Percentiles rank a stretch among this genome's conserved stretches.
These are phyloP conservation scores for Boletus huronensis DNA, from an alignment of 768 basidiomycete species.

Conservation along the genomic window DNA sequence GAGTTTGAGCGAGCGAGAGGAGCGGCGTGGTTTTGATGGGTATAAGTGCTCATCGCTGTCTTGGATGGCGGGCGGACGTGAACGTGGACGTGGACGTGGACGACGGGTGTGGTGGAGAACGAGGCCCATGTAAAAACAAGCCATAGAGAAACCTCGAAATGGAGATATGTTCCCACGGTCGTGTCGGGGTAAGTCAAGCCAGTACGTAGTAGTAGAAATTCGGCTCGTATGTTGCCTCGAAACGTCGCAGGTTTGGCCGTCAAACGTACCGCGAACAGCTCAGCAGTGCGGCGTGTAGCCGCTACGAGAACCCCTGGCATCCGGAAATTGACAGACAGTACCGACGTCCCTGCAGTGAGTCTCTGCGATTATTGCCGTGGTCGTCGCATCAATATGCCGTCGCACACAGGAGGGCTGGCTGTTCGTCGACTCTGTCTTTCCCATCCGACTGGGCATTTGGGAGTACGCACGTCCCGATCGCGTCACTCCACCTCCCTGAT, in stretches of 20 bases:
- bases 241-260: conserved; percentile 3
- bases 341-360: conserved; percentile 15
- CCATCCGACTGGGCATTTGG: conserved; percentile 64
- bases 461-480: conserved; percentile 49
- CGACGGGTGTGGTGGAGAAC: conserved; percentile 23
- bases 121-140: conserved; percentile 21
- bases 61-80: conserved; percentile 8
- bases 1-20: conserved; percentile 52
- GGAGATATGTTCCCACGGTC: conserved; percentile 15
- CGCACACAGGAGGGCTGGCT: conserved; percentile 52
- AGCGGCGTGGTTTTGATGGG: conserved; percentile 29
- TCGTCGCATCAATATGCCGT: conserved; percentile 1
- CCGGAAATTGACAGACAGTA: conserved; percentile 11
- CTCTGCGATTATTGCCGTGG: conserved; percentile 8
- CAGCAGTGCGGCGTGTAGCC: conserved; percentile 2
- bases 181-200: too few relatives aligned
- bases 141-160: conserved; percentile 2
- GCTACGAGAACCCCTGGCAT: neutral
- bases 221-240: conserved; percentile 22
- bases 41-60: conserved; percentile 30
- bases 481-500: conserved; percentile 2
- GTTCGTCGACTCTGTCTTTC: conserved; percentile 78
- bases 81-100: conserved; percentile 17
- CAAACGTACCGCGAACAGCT: neutral
- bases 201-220: too few relatives aligned